phyloP scores from a whole-genome alignment of 2,329 filamentous ascomycete genomes.

The Penicillium sp. region DNA sequence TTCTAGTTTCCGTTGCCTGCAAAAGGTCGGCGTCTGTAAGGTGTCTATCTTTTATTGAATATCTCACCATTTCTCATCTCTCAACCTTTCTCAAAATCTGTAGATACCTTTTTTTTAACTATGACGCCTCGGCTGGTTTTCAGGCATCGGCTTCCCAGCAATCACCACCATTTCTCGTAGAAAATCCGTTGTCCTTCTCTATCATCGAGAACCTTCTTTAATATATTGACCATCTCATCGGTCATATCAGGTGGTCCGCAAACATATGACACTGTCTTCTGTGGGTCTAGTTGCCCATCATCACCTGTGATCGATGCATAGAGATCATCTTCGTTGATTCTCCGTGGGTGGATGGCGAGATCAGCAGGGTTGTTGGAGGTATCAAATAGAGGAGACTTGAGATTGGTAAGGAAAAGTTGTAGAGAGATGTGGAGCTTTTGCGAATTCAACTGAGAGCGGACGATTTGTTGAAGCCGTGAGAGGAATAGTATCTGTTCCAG shows the following conservation, averaged over 20 bases:
- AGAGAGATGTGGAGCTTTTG: conserved; percentile 35
- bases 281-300: conserved; percentile 29
- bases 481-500: conserved; percentile 52
- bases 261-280: conserved; percentile 63
- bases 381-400: conserved; percentile 13
- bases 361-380: conserved; percentile 24
- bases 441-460: conserved; percentile 33
- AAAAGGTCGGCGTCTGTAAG: conserved; percentile 26
- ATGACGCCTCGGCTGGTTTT: background rate
- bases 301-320: conserved; percentile 34
- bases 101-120: background rate
- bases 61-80: conserved; percentile 20
- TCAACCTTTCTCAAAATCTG: background rate
- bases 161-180: conserved; percentile 68
- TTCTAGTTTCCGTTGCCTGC: conserved; percentile 20
- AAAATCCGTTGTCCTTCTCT: conserved; percentile 53
- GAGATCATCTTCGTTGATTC: conserved; percentile 45
- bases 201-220: conserved; percentile 47
- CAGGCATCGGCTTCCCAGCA: background rate
- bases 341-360: conserved; percentile 32
- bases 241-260: conserved; percentile 73
- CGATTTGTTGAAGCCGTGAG: conserved; percentile 47
- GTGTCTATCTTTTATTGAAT: conserved; percentile 20
- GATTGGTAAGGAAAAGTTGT: conserved; percentile 41
- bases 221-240: conserved; percentile 61